Base-by-base conservation (phyloP, 208 protist species). In the Phytomonas sp. region DNA sequence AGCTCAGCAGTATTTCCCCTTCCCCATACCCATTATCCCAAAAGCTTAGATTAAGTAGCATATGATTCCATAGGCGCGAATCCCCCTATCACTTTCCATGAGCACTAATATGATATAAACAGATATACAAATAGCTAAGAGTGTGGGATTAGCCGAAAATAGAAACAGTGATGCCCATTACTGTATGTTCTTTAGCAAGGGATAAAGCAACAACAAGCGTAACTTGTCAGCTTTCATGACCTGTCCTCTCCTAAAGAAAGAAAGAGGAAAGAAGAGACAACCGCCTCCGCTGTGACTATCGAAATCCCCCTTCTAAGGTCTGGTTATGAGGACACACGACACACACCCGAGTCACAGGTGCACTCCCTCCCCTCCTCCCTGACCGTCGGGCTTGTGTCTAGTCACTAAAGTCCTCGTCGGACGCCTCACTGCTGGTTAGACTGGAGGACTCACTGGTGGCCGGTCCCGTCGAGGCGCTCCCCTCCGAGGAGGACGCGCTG, bases 321-420 rank as follows among this genome's bases (percentile, higher is more conserved):
- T 40, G 26, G 17, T 17, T 30, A 40, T 71, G 26, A 26, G 30
- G 13, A 36, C 28, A 43, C 20, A 23, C 5, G 30, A 15, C 28
- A 2, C n/a, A 34, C 37, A 26, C 31, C 30, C 17, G 29, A 43
- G 15, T 62, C 17, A 20, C 11, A 11, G n/a, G 11, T 15, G 31
- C 23, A 20, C 15, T 11, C 9, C 28, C 51, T 30, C 29, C 15
- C 17, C 23, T 17, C n/a, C n/a, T n/a, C n/a, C n/a, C n/a, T n/a
- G n/a, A n/a, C n/a, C 3, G 33, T 11, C 5, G 3, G 46, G 36
- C 7, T 59, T 34, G 40, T 67, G 3, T 51, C 69, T 76, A 88
- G 37, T 88, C 82, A 61, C 82, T 88, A 63, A 88, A 88, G 68
- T 78, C 77, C 69, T 73, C 67, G 61, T 85, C 78, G 5, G 71